Percentiles rank a stretch among this genome's conserved stretches.
phyloP scores from a whole-genome alignment of 257 asterid genomes.

The Plantago elongata region DNA sequence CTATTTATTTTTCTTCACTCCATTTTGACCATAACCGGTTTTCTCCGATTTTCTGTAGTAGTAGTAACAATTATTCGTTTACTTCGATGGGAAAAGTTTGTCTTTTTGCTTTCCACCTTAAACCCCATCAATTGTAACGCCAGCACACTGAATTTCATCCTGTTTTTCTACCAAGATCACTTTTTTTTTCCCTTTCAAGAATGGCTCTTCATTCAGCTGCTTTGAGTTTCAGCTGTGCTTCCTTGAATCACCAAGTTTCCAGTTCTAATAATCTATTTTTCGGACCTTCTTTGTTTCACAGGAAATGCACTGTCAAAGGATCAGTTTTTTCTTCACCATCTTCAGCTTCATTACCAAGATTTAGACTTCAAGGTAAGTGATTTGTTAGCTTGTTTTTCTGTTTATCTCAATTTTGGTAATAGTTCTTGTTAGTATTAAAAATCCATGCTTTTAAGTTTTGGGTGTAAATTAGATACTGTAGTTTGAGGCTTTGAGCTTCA shows the following conservation, averaged over 20 bases:
- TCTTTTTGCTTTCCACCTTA: constrained; percentile 12
- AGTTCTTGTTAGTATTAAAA: no score
- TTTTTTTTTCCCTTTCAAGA: constrained; percentile 11
- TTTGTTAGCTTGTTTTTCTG: neutral
- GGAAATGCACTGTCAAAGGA: constrained; percentile 34
- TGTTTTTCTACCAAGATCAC: constrained; percentile 9
- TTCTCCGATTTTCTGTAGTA: neutral
- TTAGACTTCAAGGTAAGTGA: constrained; percentile 45
- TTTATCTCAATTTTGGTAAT: constrained; percentile 1
- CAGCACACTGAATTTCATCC: constrained; percentile 15
- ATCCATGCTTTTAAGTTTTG: neutral
- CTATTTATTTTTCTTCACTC: neutral
- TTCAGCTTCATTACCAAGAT: constrained; percentile 33
- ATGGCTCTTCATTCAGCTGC: constrained; percentile 61
- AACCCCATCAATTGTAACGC: constrained; percentile 29
- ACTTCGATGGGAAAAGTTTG: constrained; percentile 32
- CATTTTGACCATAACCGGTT: neutral
- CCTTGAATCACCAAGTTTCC: constrained; percentile 37
- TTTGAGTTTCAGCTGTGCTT: constrained; percentile 43
- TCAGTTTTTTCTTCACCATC: constrained; percentile 33
- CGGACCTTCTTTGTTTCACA: constrained; percentile 28
- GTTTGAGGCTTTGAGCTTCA: neutral
- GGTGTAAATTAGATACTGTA: neutral
- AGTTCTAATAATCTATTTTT: constrained; percentile 22
- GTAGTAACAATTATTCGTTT: neutral